Evolutionary conservation across 306 rosid species (phyloP).

Genomic region (Rubus idaeus): DNA sequence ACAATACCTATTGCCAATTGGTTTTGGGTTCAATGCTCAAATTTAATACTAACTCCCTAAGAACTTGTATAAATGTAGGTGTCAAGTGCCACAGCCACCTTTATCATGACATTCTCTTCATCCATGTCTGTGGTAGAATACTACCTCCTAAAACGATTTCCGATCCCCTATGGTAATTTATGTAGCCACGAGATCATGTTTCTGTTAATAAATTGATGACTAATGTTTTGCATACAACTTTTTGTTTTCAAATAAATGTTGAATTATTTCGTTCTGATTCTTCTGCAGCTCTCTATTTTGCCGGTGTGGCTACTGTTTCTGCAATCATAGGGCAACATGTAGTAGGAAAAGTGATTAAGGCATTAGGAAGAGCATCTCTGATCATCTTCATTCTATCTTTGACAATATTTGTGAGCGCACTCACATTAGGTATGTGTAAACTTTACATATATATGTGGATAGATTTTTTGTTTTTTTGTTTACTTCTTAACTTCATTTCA

Average conservation of each 20-base stretch:
- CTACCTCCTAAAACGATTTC: conserved; percentile 65
- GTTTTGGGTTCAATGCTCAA: neutral
- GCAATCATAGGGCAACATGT: conserved; percentile 59
- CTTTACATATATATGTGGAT: neutral
- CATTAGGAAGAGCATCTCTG: conserved; percentile 64
- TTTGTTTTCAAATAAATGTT: neutral
- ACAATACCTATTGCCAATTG: neutral
- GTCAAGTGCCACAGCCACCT: conserved; percentile 66
- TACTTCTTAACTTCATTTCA: neutral
- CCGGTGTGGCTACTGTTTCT: conserved; percentile 52
- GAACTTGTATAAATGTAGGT: conserved; percentile 40
- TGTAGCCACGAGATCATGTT: neutral
- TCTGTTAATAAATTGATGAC: neutral
- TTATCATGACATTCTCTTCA: conserved; percentile 74
- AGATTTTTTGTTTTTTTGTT: neutral
- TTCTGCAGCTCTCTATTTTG: conserved; percentile 51
- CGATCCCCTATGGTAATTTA: conserved; percentile 57
- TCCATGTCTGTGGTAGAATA: conserved; percentile 77
- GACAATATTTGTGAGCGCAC: conserved; percentile 59
- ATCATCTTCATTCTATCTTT: conserved; percentile 65
- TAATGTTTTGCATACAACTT: neutral
- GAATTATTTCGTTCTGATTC: neutral
- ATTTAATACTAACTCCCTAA: neutral
- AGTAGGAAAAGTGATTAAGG: conserved; percentile 44
- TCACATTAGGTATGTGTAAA: conserved; percentile 40